Evolutionary conservation across 1,284 basidiomycete species (phyloP), one percentile per base, ranked within the genome.

Genomic region (Tausonia pullulans): DNA sequence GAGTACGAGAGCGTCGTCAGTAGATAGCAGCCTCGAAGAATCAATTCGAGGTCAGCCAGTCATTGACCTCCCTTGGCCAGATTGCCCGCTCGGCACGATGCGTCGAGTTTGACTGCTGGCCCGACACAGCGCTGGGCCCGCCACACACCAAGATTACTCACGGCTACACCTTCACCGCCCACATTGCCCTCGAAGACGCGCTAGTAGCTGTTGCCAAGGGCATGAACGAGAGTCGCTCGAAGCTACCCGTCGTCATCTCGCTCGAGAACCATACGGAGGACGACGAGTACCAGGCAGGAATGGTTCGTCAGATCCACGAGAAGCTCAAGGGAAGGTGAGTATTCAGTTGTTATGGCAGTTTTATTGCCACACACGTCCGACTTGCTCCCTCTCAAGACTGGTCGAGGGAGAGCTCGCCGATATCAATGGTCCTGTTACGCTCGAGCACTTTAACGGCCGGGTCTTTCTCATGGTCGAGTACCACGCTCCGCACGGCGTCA

Each of bases 31-130:
- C 16, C n/a, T 4, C 39, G 4, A 40, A 5, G 56, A 58, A 58
- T 8, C 2, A 11, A 11, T n/a, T 40, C 27, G 58, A 50, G 9
- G 48, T 49, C 9, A 60, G 59, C 48, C 43, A 9, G 14, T 5
- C n/a, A n/a, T 3, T 5, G 41, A 11, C 13, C n/a, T 55, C 10
- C 10, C 10, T 46, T 41, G 5, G n/a, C 3, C 53, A 62, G 61
- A 62, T 74, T 9, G 44, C 63, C 1, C 67, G 70, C 0, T 69
- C 69, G 7, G 71, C 69, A 6, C 67, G 73, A 43, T 74, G 73
- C 52, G 73, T 74, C 27, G 73, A 74, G 68, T 73, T 74, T 62
- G 73, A 74, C 55, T 71, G 69, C 6, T 74, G 73, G 73, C 6
- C 45, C 3, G 61, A 62, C 14, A 39, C 10, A n/a, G 53, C 5